These are phyloP conservation scores for Aureobasidium sp. DNA, from an alignment of 2,329 filamentous ascomycete species.

Conservation along the genomic window DNA sequence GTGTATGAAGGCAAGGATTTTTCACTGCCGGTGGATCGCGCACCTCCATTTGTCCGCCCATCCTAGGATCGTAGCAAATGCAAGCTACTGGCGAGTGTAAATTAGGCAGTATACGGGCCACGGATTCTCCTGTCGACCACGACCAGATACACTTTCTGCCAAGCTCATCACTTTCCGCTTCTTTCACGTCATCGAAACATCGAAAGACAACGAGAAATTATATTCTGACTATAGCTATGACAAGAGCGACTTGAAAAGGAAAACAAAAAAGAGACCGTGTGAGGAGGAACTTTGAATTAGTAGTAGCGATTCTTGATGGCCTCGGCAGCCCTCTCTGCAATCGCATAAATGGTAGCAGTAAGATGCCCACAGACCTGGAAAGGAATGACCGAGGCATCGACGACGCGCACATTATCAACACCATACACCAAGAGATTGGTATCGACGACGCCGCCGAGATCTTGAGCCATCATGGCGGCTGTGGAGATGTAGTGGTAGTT, in stretches of 20 bases:
- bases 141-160: too few species aligned
- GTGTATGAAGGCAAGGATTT: too few species aligned
- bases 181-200: not conserved
- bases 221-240: not conserved
- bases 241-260: not conserved
- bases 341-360: slow-evolving; percentile 31
- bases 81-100: too few species aligned
- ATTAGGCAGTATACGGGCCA: too few species aligned
- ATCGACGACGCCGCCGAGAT: slow-evolving; percentile 32
- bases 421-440: slow-evolving; percentile 29
- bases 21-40: too few species aligned
- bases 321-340: slow-evolving; percentile 32
- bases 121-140: too few species aligned
- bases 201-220: not conserved
- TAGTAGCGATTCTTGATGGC: slow-evolving; percentile 19
- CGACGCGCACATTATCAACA: slow-evolving; percentile 29
- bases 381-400: slow-evolving; percentile 31
- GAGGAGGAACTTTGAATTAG: not conserved
- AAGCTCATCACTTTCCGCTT: not conserved
- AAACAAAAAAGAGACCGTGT: not conserved
- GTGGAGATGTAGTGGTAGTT: slow-evolving; percentile 31
- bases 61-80: too few species aligned
- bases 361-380: slow-evolving; percentile 32
- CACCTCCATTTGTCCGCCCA: too few species aligned
- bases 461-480: slow-evolving; percentile 29